Percentiles rank a stretch among this genome's conserved stretches.
phyloP scores from a whole-genome alignment of 2,329 filamentous ascomycete genomes.

The Hirsutella minnesotensis region DNA sequence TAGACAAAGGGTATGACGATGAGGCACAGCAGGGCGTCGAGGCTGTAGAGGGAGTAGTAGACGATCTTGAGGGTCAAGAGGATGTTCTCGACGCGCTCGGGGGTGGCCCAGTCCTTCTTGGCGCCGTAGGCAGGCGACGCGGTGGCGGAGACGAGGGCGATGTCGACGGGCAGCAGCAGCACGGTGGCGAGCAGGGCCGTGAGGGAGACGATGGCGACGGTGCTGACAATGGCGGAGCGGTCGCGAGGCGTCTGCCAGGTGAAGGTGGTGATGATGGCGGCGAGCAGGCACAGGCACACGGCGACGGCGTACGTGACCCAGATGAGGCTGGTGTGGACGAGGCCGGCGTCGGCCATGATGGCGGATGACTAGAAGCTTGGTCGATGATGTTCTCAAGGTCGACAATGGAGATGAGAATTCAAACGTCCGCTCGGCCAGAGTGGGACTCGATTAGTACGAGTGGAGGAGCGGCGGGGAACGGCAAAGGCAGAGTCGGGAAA shows the following conservation, averaged over 20 bases:
- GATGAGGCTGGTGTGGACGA: constrained; percentile 82
- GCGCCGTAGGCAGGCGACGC: constrained; percentile 60
- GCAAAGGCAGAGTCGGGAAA: too few species aligned
- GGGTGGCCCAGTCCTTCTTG: constrained; percentile 93
- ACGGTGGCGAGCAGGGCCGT: constrained; percentile 84
- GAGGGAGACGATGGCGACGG: constrained; percentile 76
- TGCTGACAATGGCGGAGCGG: constrained; percentile 68
- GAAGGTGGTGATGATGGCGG: constrained; percentile 77
- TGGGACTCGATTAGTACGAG: too few species aligned
- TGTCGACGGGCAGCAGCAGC: constrained; percentile 85
- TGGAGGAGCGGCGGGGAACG: too few species aligned
- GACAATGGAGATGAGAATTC: too few species aligned
- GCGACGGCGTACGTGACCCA: constrained; percentile 89
- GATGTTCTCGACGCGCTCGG: constrained; percentile 66
- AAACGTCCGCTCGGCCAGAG: too few species aligned
- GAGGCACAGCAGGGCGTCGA: constrained; percentile 83
- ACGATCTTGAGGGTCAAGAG: constrained; percentile 71
- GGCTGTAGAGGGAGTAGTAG: constrained; percentile 85
- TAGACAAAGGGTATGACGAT: constrained; percentile 90
- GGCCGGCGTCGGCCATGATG: constrained; percentile 34
- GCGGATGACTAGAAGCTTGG: not conserved
- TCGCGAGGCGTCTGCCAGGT: constrained; percentile 85
- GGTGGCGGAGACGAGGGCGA: constrained; percentile 87
- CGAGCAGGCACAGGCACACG: constrained; percentile 61
- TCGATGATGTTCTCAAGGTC: too few species aligned